phyloP scores from a whole-genome alignment of 2,329 filamentous ascomycete genomes.

The Zymoseptoria crescenta region DNA sequence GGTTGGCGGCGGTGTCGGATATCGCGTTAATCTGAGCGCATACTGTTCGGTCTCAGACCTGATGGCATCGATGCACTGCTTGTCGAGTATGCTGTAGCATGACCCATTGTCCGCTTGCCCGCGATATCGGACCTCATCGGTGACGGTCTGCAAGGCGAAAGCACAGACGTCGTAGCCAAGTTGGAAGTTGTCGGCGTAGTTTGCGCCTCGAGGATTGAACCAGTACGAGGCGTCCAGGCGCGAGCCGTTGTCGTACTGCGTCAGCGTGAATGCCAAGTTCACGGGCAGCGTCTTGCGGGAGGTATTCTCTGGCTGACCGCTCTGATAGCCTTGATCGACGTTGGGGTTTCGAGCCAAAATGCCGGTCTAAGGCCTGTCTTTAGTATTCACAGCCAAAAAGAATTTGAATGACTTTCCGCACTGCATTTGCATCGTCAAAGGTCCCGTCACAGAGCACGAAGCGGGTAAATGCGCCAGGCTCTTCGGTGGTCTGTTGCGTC shows the following conservation, averaged over 20 bases:
- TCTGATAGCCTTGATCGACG: constrained; percentile 5
- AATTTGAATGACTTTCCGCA: background rate
- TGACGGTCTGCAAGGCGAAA: constrained; percentile 2
- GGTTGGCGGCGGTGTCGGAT: no score
- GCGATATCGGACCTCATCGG: constrained; percentile 1
- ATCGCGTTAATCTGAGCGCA: no score
- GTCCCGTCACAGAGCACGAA: background rate
- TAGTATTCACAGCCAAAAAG: background rate
- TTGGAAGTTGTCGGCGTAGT: constrained; percentile 7
- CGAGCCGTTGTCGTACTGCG: background rate
- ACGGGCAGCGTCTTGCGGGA: constrained; percentile 4
- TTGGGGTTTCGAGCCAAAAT: constrained; percentile 4
- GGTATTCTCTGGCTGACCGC: constrained; percentile 2
- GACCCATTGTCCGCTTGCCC: constrained; percentile 8
- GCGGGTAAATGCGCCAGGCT: no score
- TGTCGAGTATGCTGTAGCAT: constrained; percentile 6
- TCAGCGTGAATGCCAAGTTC: constrained; percentile 3
- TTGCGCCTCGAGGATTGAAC: constrained; percentile 4
- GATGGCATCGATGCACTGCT: background rate
- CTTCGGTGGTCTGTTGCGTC: no score
- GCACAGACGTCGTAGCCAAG: constrained; percentile 10
- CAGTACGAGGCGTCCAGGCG: constrained; percentile 1
- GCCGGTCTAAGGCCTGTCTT: background rate
- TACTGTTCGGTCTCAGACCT: no score
- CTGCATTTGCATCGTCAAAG: background rate